Percentiles rank a stretch among this genome's conserved stretches.
Conservation (phyloP, 2,329 filamentous ascomycete species). For the Fusarium sp. region DNA sequence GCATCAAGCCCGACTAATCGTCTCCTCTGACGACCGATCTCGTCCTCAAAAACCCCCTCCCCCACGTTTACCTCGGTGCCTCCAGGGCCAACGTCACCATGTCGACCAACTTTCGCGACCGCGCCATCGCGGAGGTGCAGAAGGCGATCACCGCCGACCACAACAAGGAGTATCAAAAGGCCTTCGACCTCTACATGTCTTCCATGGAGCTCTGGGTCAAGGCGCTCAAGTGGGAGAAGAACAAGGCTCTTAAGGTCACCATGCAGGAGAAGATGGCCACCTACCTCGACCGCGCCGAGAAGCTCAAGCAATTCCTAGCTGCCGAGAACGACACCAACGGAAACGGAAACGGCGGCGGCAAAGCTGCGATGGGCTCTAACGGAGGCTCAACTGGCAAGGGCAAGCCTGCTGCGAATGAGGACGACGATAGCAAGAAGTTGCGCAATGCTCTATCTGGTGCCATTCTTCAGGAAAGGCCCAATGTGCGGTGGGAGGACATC, state of each 20-base stretch:
- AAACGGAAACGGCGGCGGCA: conserved; percentile 68
- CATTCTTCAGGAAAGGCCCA: conserved; percentile 94
- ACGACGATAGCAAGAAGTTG: conserved; percentile 96
- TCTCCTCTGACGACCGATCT: conserved; percentile 6
- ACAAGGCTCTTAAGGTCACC: conserved; percentile 95
- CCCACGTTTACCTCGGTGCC: conserved; percentile 34
- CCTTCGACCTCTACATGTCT: conserved; percentile 95
- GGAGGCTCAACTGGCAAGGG: conserved; percentile 74
- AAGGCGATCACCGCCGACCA: conserved; percentile 98
- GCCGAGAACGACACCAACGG: conserved; percentile 80
- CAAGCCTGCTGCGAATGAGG: conserved; percentile 71
- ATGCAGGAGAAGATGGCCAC: conserved; percentile 94
- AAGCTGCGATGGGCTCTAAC: conserved; percentile 75
- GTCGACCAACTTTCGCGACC: conserved; percentile 97
- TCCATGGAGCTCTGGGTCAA: conserved; percentile 99
- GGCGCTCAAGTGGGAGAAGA: conserved; percentile 99
- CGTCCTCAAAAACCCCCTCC: conserved; percentile 24
- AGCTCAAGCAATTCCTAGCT: conserved; percentile 92
- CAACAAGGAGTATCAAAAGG: conserved; percentile 95
- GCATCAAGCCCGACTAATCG: conserved; percentile 4
- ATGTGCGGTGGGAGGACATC: conserved; percentile 98
- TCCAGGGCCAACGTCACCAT: conserved; percentile 64
- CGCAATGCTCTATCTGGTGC: conserved; percentile 90
- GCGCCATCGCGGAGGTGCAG: conserved; percentile 96
- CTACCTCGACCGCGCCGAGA: conserved; percentile 99